These are phyloP conservation scores for Hymenoscyphus fraxineus DNA, from an alignment of 2,329 filamentous ascomycete species.

Conservation along the genomic window DNA sequence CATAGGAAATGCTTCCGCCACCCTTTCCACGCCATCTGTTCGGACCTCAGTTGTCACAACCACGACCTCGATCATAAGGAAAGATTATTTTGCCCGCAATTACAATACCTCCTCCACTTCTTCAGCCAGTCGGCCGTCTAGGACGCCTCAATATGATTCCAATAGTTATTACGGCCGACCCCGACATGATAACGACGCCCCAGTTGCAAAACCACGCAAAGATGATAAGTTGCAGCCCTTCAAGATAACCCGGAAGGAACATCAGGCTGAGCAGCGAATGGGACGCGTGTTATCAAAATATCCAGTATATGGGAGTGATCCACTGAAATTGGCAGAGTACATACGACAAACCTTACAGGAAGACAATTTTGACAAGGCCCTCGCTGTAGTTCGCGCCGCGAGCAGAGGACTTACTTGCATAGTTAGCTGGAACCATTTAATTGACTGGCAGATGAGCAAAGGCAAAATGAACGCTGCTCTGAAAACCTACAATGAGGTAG, in stretches of 20 bases:
- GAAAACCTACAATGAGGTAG: conserved; percentile 83
- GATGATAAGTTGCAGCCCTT: not conserved
- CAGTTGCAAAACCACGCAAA: not conserved
- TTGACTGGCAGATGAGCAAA: conserved; percentile 65
- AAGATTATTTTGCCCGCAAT: conserved; percentile 12
- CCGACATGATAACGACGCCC: not conserved
- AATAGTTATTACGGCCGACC: not conserved
- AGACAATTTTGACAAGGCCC: conserved; percentile 62
- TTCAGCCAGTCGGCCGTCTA: not conserved
- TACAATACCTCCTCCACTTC: conserved; percentile 6
- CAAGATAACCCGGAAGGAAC: conserved; percentile 9
- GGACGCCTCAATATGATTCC: not conserved
- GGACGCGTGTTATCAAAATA: conserved; percentile 17
- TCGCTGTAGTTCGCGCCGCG: conserved; percentile 64
- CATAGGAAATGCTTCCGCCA: conserved; percentile 23
- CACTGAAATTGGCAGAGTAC: conserved; percentile 66
- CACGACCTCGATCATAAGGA: conserved; percentile 1
- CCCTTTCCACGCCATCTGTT: conserved; percentile 9
- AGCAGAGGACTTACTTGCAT: conserved; percentile 60
- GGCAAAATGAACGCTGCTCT: conserved; percentile 61
- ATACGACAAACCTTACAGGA: conserved; percentile 58
- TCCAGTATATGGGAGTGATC: conserved; percentile 48
- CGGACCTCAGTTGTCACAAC: conserved; percentile 4
- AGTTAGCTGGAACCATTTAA: conserved; percentile 85
- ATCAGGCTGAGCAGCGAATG: conserved; percentile 9